A percentile compares a stretch with the other conserved stretches of the same genome.
These are phyloP conservation scores for Termitomyces sp. DNA, from an alignment of 768 basidiomycete species.

Conservation along the genomic window DNA sequence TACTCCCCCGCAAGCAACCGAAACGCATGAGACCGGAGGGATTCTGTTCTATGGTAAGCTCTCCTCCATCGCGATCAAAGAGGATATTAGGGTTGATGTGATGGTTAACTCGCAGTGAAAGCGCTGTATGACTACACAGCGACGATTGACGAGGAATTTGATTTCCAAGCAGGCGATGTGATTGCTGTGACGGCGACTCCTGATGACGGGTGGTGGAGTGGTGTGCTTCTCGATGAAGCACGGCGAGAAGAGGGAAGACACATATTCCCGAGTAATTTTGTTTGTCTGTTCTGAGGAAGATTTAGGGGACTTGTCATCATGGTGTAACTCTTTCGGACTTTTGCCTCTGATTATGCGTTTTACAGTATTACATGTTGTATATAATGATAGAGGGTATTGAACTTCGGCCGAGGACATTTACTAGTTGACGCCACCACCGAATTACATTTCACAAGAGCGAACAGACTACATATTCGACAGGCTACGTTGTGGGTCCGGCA, in stretches of 20 bases:
- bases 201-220: conserved; percentile 98
- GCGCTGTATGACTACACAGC: conserved; percentile 86
- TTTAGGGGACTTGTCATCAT: not conserved
- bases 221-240: conserved; percentile 72
- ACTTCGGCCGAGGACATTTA: not conserved
- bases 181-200: conserved; percentile 94
- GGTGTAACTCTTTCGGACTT: not conserved
- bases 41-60: conserved; percentile 84
- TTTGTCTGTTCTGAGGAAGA: conserved; percentile 58
- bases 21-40: conserved; percentile 14
- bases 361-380: conserved; percentile 1
- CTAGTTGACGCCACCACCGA: not conserved
- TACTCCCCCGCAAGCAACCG: conserved; percentile 21
- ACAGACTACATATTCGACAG: not conserved
- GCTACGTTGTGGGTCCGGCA: not conserved
- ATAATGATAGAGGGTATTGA: not conserved
- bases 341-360: not conserved
- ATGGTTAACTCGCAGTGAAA: conserved; percentile 48
- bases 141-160: conserved; percentile 88
- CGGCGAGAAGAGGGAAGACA: conserved; percentile 66
- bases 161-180: conserved; percentile 93
- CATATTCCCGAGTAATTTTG: conserved; percentile 87
- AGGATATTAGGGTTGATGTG: not conserved
- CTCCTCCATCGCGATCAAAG: not conserved
- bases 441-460: not conserved